These are phyloP conservation scores for Quercus engelmannii DNA, from an alignment of 306 rosid genomes.

Conservation along the genomic window DNA sequence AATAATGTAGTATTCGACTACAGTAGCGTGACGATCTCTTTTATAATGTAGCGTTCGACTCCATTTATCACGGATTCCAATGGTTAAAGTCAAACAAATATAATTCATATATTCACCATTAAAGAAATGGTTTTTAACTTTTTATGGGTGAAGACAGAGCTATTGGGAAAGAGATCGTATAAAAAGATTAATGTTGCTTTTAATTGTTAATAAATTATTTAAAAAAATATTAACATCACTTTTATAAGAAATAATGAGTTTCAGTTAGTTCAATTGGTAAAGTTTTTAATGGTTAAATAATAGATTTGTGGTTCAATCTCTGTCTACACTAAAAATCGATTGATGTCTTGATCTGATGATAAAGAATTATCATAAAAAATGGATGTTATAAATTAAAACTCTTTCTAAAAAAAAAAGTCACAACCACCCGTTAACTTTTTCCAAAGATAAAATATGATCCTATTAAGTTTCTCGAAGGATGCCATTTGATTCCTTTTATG, in stretches of 20 bases:
- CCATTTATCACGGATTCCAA: not conserved
- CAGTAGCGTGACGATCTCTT: not conserved
- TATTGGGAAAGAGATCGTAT: no score
- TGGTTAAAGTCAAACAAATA: not conserved
- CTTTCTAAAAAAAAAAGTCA: no score
- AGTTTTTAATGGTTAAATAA: rapidly evolving
- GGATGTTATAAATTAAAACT: rapidly evolving
- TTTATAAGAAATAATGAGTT: no score
- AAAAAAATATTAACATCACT: no score
- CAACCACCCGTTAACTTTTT: no score
- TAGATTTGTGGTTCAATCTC: rapidly evolving
- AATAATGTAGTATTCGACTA: not conserved
- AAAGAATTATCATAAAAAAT: rapidly evolving
- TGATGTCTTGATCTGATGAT: rapidly evolving
- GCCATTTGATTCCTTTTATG: not conserved
- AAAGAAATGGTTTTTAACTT: no score
- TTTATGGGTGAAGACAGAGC: no score
- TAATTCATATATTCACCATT: no score
- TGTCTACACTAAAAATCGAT: rapidly evolving
- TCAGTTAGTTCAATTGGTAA: rapidly evolving
- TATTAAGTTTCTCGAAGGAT: no score
- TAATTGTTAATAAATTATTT: no score
- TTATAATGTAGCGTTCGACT: not conserved
- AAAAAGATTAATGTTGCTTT: no score
- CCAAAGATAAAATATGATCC: no score